Evolutionary conservation across 257 asterid species (phyloP).

Genomic region (Solanum neorickii): DNA sequence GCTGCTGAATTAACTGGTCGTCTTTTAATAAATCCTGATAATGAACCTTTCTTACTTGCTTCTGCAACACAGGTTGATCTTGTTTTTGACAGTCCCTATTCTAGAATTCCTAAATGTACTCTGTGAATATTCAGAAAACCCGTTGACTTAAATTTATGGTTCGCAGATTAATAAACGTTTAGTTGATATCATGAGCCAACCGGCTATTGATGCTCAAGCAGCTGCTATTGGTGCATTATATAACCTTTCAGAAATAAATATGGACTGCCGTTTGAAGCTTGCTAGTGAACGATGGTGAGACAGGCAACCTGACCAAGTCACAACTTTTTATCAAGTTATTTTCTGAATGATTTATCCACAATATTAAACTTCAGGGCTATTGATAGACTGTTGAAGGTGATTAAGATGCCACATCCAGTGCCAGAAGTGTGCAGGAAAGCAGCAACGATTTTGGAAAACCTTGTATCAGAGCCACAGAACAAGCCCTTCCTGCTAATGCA

Average conservation of each 20-base stretch:
- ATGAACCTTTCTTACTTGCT: constrained; percentile 80
- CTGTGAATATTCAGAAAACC: not conserved
- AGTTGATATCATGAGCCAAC: constrained; percentile 81
- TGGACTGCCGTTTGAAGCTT: constrained; percentile 90
- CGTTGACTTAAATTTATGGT: not conserved
- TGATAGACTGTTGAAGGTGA: constrained; percentile 78
- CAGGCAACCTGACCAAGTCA: not conserved
- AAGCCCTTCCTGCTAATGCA: constrained; percentile 59
- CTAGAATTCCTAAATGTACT: not conserved
- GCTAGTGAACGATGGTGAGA: constrained; percentile 87
- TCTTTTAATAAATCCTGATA: constrained; percentile 85
- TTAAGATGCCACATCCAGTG: constrained; percentile 75
- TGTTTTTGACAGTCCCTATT: not conserved
- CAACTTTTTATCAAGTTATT: not conserved
- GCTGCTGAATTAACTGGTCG: constrained; percentile 94
- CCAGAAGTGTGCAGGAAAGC: constrained; percentile 96
- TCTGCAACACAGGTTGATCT: constrained; percentile 66
- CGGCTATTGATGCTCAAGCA: constrained; percentile 86
- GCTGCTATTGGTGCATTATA: constrained; percentile 94
- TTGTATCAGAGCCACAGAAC: constrained; percentile 97
- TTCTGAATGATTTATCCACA: not conserved
- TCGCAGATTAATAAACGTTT: constrained; percentile 73
- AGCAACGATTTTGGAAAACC: constrained; percentile 73
- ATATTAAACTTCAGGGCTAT: constrained; percentile 54
- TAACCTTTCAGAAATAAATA: constrained; percentile 78